phyloP scores from a whole-genome alignment of 352 stramenopile species.

The Phytophthora meadii region DNA sequence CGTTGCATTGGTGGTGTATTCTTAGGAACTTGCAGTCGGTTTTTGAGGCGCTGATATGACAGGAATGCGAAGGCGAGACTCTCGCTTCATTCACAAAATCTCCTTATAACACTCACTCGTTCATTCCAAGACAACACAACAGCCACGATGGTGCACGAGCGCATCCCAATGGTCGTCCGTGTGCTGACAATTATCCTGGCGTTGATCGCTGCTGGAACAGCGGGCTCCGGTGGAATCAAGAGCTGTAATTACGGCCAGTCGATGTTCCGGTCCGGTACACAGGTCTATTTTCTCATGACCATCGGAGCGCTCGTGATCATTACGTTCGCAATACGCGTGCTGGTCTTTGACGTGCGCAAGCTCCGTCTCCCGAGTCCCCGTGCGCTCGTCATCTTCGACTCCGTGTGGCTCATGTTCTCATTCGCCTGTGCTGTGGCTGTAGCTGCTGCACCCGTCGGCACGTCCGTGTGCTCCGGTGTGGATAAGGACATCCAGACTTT shows the following conservation, averaged over 20 bases:
- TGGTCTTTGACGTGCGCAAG: conserved; percentile 67
- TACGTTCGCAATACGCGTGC: conserved; percentile 40
- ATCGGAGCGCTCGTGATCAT: conserved; percentile 49
- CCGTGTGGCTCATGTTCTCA: conserved; percentile 61
- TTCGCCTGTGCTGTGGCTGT: conserved; percentile 64
- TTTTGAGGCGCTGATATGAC: not conserved
- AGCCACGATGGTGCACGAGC: conserved; percentile 46
- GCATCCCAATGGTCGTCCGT: conserved; percentile 48
- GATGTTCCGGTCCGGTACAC: conserved; percentile 56
- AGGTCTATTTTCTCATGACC: conserved; percentile 67
- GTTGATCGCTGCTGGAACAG: conserved; percentile 48
- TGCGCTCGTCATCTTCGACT: conserved; percentile 54
- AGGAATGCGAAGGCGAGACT: not conserved
- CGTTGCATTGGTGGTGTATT: conserved; percentile 23
- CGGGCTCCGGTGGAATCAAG: conserved; percentile 51
- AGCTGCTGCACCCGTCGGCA: conserved; percentile 57
- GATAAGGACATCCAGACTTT: conserved; percentile 52
- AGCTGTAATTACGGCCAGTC: conserved; percentile 59
- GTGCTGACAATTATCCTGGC: conserved; percentile 50
- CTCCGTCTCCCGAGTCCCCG: conserved; percentile 49
- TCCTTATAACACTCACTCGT: conserved; percentile 10
- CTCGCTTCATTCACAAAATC: conserved; percentile 21
- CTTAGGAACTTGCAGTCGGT: conserved; percentile 10
- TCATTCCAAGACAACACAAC: not conserved
- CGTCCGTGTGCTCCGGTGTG: conserved; percentile 60